Evolutionary conservation across 345 rosid species (phyloP), one percentile per base, ranked within the genome.

Genomic region (Luvunga scandens): DNA sequence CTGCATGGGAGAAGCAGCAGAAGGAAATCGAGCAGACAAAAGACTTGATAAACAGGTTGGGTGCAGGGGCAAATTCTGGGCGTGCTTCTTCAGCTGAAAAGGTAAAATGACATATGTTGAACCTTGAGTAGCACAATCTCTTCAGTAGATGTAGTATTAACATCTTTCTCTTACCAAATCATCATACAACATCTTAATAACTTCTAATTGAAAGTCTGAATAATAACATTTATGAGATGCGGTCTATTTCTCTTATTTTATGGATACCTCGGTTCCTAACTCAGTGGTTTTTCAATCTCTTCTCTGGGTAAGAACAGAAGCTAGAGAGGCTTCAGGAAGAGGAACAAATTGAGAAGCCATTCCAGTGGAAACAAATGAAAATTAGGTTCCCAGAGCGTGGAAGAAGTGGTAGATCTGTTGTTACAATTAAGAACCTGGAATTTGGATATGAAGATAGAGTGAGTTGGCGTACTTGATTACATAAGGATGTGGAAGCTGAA

Each of bases 1-100:
- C 91, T 31, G 94, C 96, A 19, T 95, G 94, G 94, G 97, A 95
- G 81, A 93, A 93, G 86, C 99, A 92, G 66, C 96, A 91, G 80
- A 93, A 88, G 86, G 97, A 95, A 78, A 92, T 93, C 19, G 99
- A 92, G 63, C 89, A 92, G 10, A 88, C 95, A 13, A 93, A 84
- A 82, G 98, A 85, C 78, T 81, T 95, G 59, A 91, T 95, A 39
- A 87, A 68, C 66, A 88, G 97, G 86, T 86, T 93, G 77, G 92
- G 98, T 70, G 93, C 93, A 0, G 99, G 98, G 75, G 98, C 90
- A 14, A 91, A 87, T 76, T 91, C 98, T 57, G 98, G 98, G 4
- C 99, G 99, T 78, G 98, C 97, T 82, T 93, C 98, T 79, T 83
- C 98, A 66, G 99, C 99, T 65, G 99, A 90, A 85, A 95, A 93